These are phyloP conservation scores for Mucor sp. DNA, from an alignment of 371 early-diverging fungal species.

Conservation along the genomic window DNA sequence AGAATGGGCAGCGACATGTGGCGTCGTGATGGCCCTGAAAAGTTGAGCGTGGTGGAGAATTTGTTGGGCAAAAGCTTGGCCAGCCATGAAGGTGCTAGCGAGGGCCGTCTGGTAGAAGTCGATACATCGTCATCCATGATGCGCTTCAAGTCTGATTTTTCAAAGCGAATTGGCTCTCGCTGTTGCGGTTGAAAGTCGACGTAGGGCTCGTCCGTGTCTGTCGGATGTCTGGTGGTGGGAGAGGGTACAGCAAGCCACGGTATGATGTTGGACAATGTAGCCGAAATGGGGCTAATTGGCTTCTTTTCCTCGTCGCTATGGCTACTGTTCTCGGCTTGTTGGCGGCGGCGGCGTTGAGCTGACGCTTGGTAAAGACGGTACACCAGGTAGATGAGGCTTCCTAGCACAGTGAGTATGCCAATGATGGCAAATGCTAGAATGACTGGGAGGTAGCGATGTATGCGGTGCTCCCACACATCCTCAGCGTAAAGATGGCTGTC, in stretches of 20 bases:
- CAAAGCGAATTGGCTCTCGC: slow-evolving; percentile 21
- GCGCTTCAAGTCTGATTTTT: slow-evolving; percentile 15
- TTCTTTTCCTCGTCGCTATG: background rate
- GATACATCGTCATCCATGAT: background rate
- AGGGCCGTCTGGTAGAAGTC: background rate
- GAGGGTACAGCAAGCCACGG: slow-evolving; percentile 21
- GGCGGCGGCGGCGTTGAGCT: background rate
- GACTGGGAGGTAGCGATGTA: slow-evolving; percentile 27
- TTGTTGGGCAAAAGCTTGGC: slow-evolving; percentile 6
- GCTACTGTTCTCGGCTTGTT: background rate
- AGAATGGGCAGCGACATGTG: slow-evolving; percentile 17
- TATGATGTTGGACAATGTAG: slow-evolving; percentile 11
- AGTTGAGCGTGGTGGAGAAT: slow-evolving; percentile 5
- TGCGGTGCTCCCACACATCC: slow-evolving; percentile 13
- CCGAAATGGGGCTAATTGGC: slow-evolving; percentile 2
- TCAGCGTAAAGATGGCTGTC: background rate
- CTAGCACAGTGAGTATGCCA: slow-evolving; percentile 28
- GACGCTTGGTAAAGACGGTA: slow-evolving; percentile 27
- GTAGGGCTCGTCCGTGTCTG: background rate
- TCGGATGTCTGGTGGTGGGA: background rate
- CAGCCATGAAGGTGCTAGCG: slow-evolving; percentile 17
- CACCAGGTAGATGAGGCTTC: slow-evolving; percentile 23
- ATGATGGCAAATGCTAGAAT: slow-evolving; percentile 41
- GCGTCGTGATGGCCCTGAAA: background rate
- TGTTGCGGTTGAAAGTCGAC: slow-evolving; percentile 7